Evolutionary conservation across 2,329 filamentous ascomycete species (phyloP), one percentile per base, ranked within the genome.

Genomic region (Zopfia rhizophila): DNA sequence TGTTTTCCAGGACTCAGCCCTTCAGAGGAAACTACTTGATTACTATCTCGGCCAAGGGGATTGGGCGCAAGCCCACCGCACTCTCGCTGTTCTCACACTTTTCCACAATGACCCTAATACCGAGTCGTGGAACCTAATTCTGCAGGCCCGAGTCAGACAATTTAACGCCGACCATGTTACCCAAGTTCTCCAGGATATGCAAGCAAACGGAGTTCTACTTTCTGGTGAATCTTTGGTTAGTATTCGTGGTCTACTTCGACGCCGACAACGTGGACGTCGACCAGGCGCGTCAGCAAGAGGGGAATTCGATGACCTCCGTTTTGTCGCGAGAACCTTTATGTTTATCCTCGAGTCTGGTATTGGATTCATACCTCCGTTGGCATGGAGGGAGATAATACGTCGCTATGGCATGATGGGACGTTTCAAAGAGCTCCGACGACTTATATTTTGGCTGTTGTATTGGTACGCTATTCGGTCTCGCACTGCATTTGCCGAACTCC

Each of bases 321-420:
- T 82, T 58, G 68, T 81, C 33, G 70, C 78, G 3, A 77, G 76
- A 21, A 64, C 81, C 14, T 70, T 80, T 22, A 74, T 80, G 42
- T 68, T 70, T 33, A 70, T 81, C 29, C 72, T 82, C 38, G 67
- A 75, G 48, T 70, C 66, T 27, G 77, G 75, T 13, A 68, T 66
- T 25, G 55, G 69, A 42, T 53, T 68, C 43, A 69, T 82, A 17
- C 70, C 70, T 16, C 67, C 73, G 3, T 66, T 53, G 18, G 59
- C 72, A 12, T 88, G 85, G 85, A 66, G 71, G 33, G 83, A 87
- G 59, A 72, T 85, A 7, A 60, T 88, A 29, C 81, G 81, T 32
- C 78, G 84, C 19, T 76, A 82, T 32, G 85, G 84, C 3, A 86
- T 84, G 80, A 63, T 72, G 7, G 72, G 78, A 6, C 73, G 76